phyloP scores from a whole-genome alignment of 1,139 yeast species.

The Blastobotrys arbuscula region DNA sequence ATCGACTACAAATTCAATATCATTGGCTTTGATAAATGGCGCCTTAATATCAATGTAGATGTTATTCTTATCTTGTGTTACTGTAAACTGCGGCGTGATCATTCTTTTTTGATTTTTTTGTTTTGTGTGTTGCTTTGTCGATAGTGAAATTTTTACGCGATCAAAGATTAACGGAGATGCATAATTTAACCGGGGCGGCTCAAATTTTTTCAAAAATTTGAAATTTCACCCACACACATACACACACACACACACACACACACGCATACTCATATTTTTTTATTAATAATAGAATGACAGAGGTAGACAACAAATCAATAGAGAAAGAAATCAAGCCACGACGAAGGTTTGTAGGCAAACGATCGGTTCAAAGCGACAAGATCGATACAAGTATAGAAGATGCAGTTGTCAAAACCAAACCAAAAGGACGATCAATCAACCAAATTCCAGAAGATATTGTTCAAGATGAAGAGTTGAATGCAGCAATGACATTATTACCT shows the following conservation, averaged over 20 bases:
- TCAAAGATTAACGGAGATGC: no score
- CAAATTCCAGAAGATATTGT: slow-evolving; percentile 90
- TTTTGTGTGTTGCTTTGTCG: neutral
- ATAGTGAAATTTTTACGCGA: neutral
- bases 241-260: neutral
- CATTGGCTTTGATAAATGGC: slow-evolving; percentile 55
- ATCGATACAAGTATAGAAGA: slow-evolving; percentile 15
- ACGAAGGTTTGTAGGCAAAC: slow-evolving; percentile 43
- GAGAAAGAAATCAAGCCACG: slow-evolving; percentile 32
- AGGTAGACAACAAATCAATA: slow-evolving; percentile 1
- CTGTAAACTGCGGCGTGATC: slow-evolving; percentile 82
- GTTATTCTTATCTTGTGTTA: slow-evolving; percentile 71
- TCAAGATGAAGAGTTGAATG: slow-evolving; percentile 70
- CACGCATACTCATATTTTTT: neutral
- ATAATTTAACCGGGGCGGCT: neutral
- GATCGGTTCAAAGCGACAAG: slow-evolving; percentile 23
- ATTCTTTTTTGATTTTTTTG: slow-evolving; percentile 34
- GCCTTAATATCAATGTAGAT: slow-evolving; percentile 44
- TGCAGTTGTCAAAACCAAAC: slow-evolving; percentile 29
- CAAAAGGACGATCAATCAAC: slow-evolving; percentile 51
- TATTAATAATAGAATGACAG: neutral
- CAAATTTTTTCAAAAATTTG: neutral
- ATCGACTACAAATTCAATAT: slow-evolving; percentile 72
- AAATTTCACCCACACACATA: neutral
- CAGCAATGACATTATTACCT: slow-evolving; percentile 76